Conservation (phyloP, 352 stramenopile genomes). For the Phytophthora colocasiae region DNA sequence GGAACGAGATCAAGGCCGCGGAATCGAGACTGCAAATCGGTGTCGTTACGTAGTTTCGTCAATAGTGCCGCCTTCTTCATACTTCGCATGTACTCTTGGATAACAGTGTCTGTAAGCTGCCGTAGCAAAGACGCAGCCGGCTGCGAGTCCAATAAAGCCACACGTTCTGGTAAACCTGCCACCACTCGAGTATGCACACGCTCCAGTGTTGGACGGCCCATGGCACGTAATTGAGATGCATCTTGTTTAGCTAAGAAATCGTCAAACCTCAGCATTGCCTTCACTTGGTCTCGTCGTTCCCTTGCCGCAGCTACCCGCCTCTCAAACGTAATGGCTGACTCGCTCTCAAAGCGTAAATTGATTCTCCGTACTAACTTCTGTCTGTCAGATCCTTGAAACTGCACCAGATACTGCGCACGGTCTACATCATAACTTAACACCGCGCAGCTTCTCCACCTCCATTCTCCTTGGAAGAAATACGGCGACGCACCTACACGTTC, state of each 20-base stretch:
- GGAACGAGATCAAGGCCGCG: conserved; percentile 68
- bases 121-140: conserved; percentile 73
- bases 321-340: conserved; percentile 79
- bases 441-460: conserved; percentile 78
- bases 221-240: conserved; percentile 69
- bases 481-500: conserved; percentile 60
- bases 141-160: conserved; percentile 69
- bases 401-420: conserved; percentile 80
- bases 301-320: conserved; percentile 72
- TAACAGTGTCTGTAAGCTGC: conserved; percentile 86
- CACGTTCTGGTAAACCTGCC: conserved; percentile 70
- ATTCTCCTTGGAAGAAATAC: conserved; percentile 88
- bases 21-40: conserved; percentile 74
- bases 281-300: conserved; percentile 72
- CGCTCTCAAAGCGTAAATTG: conserved; percentile 92
- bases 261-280: conserved; percentile 91
- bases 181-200: conserved; percentile 88
- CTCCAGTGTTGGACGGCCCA: conserved; percentile 82
- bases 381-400: conserved; percentile 87
- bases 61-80: conserved; percentile 94
- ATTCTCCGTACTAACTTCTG: conserved; percentile 91
- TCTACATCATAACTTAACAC: conserved; percentile 74
- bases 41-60: conserved; percentile 62
- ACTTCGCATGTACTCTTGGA: conserved; percentile 90
- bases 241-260: conserved; percentile 90